Conservation (phyloP, 2,329 filamentous ascomycete species). For the Pseudopithomyces maydicus region DNA sequence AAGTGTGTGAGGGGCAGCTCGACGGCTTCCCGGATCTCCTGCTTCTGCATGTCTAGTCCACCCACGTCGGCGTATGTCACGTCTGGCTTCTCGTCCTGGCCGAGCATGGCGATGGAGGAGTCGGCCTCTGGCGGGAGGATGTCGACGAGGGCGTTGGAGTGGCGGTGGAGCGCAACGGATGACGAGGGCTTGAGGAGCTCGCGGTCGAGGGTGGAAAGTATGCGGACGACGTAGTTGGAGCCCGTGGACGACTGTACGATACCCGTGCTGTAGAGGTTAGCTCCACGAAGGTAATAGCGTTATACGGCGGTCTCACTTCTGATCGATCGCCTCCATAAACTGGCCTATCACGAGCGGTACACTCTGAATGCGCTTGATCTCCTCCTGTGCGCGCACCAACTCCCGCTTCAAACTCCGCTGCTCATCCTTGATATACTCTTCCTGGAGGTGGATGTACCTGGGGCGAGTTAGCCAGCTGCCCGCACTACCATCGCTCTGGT, state of each 20-base stretch:
- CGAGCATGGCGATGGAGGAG: conserved; percentile 98
- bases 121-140: conserved; percentile 99
- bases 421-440: conserved; percentile 99
- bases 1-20: conserved; percentile 97
- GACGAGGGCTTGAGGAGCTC: conserved; percentile 98
- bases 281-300: neutral
- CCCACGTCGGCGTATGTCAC: conserved; percentile 98
- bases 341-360: conserved; percentile 97
- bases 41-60: conserved; percentile 99
- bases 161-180: conserved; percentile 94
- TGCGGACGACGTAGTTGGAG: conserved; percentile 98
- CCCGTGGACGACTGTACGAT: conserved; percentile 98
- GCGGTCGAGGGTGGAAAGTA: conserved; percentile 96
- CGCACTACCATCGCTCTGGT: neutral
- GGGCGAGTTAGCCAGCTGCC: conserved; percentile 31
- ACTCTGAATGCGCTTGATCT: conserved; percentile 99
- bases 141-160: conserved; percentile 97
- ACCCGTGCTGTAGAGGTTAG: conserved; percentile 70
- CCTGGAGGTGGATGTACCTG: conserved; percentile 94
- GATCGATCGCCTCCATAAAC: conserved; percentile 99
- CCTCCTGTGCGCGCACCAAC: conserved; percentile 94
- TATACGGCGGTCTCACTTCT: conserved; percentile 71
- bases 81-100: conserved; percentile 95
- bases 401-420: conserved; percentile 97
- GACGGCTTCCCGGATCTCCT: conserved; percentile 97